phyloP scores from a whole-genome alignment of 768 basidiomycete genomes.

The Russula emetica region DNA sequence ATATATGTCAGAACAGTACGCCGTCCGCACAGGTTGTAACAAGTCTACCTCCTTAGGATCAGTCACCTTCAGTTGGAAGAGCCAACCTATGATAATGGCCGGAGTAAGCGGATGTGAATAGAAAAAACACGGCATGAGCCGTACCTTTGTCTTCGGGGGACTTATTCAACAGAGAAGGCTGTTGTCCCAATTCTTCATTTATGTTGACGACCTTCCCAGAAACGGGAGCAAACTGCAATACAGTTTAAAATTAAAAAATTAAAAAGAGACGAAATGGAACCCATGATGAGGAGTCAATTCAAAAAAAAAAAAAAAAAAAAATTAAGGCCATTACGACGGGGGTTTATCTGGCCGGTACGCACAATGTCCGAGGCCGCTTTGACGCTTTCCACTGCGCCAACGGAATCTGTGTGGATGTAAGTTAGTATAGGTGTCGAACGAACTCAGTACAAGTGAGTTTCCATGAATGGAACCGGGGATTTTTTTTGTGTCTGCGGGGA shows the following conservation, averaged over 20 bases:
- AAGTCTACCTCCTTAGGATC: constrained; percentile 66
- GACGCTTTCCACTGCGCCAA: constrained; percentile 93
- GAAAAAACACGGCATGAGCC: constrained; percentile 23
- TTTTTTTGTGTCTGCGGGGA: too few species aligned
- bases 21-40: not conserved
- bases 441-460: not conserved
- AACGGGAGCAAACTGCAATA: constrained; percentile 79
- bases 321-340: not conserved
- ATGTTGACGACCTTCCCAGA: constrained; percentile 79
- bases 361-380: constrained; percentile 96
- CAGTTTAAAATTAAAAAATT: not conserved
- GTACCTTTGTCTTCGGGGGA: constrained; percentile 78
- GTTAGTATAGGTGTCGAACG: too few species aligned
- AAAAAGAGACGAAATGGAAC: constrained; percentile 15
- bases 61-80: constrained; percentile 86
- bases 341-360: constrained; percentile 29
- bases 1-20: constrained; percentile 4
- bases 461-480: not conserved
- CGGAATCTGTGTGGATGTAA: too few species aligned
- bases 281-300: constrained; percentile 7
- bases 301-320: not conserved
- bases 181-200: constrained; percentile 60
- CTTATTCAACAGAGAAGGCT: constrained; percentile 85
- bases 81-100: constrained; percentile 64
- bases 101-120: constrained; percentile 4